Conservation (phyloP, 108 stramenopile species). For the Cyclotella choctawhatcheeana region DNA sequence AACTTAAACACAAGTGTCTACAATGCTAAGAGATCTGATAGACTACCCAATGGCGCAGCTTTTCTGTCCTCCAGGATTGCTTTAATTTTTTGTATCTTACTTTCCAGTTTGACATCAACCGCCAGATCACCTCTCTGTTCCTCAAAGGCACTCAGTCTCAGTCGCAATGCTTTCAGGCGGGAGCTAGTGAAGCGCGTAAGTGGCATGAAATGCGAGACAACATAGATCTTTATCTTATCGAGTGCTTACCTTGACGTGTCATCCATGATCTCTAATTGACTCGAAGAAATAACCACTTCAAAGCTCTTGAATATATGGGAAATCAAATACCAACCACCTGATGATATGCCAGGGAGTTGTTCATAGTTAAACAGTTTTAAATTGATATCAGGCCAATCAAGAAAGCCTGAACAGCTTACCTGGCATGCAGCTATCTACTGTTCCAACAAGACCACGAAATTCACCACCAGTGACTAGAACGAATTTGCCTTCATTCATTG, state of each 20-base stretch:
- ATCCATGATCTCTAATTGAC: constrained; percentile 29
- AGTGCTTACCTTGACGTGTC: constrained; percentile 21
- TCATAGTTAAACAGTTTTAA: no score
- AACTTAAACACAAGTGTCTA: no score
- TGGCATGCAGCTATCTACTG: constrained; percentile 24
- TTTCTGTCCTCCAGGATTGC: constrained; percentile 5
- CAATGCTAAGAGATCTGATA: no score
- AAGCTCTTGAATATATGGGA: constrained; percentile 36
- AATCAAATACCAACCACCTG: constrained; percentile 53
- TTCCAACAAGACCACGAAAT: constrained; percentile 42
- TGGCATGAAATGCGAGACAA: neutral
- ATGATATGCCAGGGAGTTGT: no score
- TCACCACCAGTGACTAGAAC: constrained; percentile 48
- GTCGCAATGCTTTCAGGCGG: constrained; percentile 21
- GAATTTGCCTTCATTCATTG: constrained; percentile 27
- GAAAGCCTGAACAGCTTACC: no score
- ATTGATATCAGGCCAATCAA: no score
- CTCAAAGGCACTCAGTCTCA: constrained; percentile 14
- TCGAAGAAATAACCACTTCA: constrained; percentile 28
- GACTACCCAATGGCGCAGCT: no score
- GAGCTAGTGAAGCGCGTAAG: neutral
- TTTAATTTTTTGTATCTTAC: neutral
- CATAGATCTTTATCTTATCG: neutral
- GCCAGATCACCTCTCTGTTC: constrained; percentile 8
- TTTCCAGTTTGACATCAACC: neutral